Percentiles rank a stretch among this genome's conserved stretches.
These are phyloP conservation scores for Daldinia sp. DNA, from an alignment of 2,329 filamentous ascomycete species.

Conservation along the genomic window DNA sequence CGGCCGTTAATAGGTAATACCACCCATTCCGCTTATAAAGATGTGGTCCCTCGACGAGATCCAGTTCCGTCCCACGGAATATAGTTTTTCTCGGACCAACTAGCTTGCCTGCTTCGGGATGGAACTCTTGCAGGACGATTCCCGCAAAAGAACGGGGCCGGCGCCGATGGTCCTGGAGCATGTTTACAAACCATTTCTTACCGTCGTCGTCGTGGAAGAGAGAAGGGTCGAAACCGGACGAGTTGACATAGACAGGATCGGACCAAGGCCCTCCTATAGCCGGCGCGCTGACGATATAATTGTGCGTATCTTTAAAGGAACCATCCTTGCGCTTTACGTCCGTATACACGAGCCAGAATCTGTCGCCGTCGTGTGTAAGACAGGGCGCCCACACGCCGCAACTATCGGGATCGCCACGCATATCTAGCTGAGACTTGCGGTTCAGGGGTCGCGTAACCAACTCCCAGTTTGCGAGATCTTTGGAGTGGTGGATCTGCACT, in stretches of 20 bases:
- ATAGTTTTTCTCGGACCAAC: constrained; percentile 64
- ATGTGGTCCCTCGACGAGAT: constrained; percentile 65
- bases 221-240: constrained; percentile 69
- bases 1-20: constrained; percentile 68
- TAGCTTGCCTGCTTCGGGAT: constrained; percentile 56
- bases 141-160: constrained; percentile 61
- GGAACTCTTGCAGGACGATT: constrained; percentile 67
- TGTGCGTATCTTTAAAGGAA: constrained; percentile 69
- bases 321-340: constrained; percentile 74
- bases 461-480: constrained; percentile 62
- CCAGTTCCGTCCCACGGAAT: constrained; percentile 63
- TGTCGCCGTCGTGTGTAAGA: constrained; percentile 66
- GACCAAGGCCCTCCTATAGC: constrained; percentile 68
- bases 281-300: constrained; percentile 66
- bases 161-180: constrained; percentile 63
- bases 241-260: constrained; percentile 66
- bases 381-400: constrained; percentile 72
- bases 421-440: constrained; percentile 61
- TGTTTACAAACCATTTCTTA: constrained; percentile 65
- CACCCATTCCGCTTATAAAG: constrained; percentile 65
- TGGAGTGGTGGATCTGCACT: constrained; percentile 63
- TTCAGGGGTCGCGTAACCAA: constrained; percentile 57
- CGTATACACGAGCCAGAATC: constrained; percentile 71
- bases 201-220: constrained; percentile 66
- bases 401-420: constrained; percentile 67